Base-by-base conservation (phyloP, 192 early-diverging fungal species). In the Coemansia sp. region DNA sequence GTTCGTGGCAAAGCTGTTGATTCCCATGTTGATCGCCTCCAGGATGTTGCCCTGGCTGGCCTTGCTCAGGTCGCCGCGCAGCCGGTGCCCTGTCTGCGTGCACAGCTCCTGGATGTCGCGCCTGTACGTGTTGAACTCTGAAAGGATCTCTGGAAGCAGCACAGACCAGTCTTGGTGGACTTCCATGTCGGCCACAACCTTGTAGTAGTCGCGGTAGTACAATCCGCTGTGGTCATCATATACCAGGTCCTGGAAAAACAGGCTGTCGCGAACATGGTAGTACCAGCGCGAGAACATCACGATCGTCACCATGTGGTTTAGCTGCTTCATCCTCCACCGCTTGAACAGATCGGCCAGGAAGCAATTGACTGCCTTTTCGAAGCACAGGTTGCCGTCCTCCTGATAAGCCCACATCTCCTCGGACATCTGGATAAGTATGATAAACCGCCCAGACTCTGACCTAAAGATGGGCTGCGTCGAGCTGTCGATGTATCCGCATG, bases 331-430 rank as follows among this genome's bases (percentile, higher is more conserved):
- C 65, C 87, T 88, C 96, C 96, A 99, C 55, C 86, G 83, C 63
- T 83, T 72, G 76, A 99, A 97, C 56, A 99, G 80, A 52, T 94
- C 89, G 0, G 92, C 90, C 14, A 99, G 76, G 71, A 96, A 97
- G 57, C 89, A 88, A 70, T 92, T 88, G 50, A 97, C 88, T 5
- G 89, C 91, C 74, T 93, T 94, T 76, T 96, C 96, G 81, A 92
- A 96, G 73, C 89, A 94, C 23, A 99, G 77, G 71, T 97, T 93
- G 9, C 95, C 95, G 68, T 99, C 95, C 66, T 97, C 95, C 59
- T 95, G 95, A 85, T 96, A 97, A 41, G 95, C 89, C 91, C 92
- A 95, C 95, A 97, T 99, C 81, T 99, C 96, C 50, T 87, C 87
- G 34, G 89, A 91, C 93, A 99, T 93, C 81, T 99, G 96, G 20